phyloP scores from a whole-genome alignment of 1,139 yeast genomes.

The Debaryomyces psychrophilus region DNA sequence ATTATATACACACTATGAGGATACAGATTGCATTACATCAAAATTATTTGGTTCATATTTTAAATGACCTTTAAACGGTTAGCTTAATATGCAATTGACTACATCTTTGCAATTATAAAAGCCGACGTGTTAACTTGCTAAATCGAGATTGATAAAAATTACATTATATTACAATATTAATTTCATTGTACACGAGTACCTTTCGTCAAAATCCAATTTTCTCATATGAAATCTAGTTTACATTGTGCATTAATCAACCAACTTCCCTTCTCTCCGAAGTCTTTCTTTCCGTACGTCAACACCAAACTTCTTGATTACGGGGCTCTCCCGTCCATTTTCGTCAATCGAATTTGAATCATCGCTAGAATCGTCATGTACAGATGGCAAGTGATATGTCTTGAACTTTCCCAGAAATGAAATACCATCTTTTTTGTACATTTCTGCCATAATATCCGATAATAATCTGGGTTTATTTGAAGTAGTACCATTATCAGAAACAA shows the following conservation, averaged over 20 bases:
- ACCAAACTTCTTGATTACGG: constrained; percentile 1
- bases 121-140: no score
- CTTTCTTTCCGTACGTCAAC: constrained; percentile 1
- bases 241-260: not conserved
- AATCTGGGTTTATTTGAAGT: constrained; percentile 3
- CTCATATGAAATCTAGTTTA: not conserved
- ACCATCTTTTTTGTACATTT: constrained; percentile 8
- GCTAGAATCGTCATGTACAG: not conserved
- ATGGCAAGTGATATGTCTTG: not conserved
- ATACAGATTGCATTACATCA: no score
- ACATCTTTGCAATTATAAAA: no score
- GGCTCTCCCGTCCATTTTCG: not conserved
- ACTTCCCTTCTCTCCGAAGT: not conserved
- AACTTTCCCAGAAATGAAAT: constrained; percentile 5
- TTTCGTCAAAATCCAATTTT: no score
- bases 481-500: not conserved
- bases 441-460: constrained; percentile 11
- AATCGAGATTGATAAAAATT: no score
- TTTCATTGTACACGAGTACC: no score
- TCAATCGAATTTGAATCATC: not conserved
- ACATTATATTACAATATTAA: no score
- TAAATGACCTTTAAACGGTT: no score
- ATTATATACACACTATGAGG: not conserved
- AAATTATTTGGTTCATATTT: no score
- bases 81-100: no score